Evolutionary conservation across 352 stramenopile species (phyloP).

Genomic region (Elongisporangium anandrum): DNA sequence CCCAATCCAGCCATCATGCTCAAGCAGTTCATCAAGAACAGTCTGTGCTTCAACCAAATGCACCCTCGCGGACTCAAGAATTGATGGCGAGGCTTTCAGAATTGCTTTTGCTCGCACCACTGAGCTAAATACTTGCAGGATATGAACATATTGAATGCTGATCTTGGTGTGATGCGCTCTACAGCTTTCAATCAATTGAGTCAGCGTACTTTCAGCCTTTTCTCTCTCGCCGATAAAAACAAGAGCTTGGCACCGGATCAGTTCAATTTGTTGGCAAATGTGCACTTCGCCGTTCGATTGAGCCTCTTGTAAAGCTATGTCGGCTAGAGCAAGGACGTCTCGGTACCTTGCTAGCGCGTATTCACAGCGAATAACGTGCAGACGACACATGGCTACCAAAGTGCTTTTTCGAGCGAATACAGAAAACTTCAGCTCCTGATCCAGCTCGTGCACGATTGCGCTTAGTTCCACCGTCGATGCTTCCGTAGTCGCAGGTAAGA

Average conservation of each 20-base stretch:
- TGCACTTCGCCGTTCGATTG: slow-evolving; percentile 30
- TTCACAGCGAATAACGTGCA: slow-evolving; percentile 32
- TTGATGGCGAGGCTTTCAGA: slow-evolving; percentile 5
- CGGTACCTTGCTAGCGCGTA: slow-evolving; percentile 26
- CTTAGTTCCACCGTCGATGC: neutral
- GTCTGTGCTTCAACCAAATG: slow-evolving; percentile 34
- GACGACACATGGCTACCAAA: slow-evolving; percentile 30
- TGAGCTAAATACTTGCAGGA: slow-evolving; percentile 31
- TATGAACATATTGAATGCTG: slow-evolving; percentile 29
- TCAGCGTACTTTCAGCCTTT: slow-evolving; percentile 17
- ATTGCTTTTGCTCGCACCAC: slow-evolving; percentile 31
- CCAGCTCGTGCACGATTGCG: slow-evolving; percentile 15
- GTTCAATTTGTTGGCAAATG: slow-evolving; percentile 32
- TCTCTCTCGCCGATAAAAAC: slow-evolving; percentile 34
- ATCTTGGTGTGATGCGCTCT: slow-evolving; percentile 14
- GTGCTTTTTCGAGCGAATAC: slow-evolving; percentile 24
- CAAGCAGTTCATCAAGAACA: slow-evolving; percentile 36
- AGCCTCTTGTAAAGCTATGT: slow-evolving; percentile 32
- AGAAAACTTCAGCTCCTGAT: slow-evolving; percentile 36
- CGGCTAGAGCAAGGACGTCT: slow-evolving; percentile 17
- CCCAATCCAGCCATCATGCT: slow-evolving; percentile 60
- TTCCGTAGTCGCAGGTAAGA: slow-evolving; percentile 5
- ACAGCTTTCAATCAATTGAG: slow-evolving; percentile 16
- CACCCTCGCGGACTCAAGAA: slow-evolving; percentile 12
- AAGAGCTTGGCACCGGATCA: slow-evolving; percentile 30